Percentiles rank a stretch among this genome's conserved stretches.
Evolutionary conservation across 2,329 filamentous ascomycete genomes (phyloP).

Genomic region (Exophiala xenobiotica): DNA sequence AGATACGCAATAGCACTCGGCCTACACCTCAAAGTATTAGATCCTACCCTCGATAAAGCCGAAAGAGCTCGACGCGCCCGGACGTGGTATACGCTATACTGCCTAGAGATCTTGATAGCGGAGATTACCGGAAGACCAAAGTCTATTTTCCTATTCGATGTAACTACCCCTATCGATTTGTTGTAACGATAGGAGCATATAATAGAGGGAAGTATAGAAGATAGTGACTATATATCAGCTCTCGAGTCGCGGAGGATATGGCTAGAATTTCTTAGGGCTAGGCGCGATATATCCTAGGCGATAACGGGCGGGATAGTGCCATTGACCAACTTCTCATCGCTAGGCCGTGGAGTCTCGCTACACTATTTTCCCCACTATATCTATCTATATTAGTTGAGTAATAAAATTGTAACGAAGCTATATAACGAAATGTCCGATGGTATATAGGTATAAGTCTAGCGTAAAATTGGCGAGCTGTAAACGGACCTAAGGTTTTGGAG

Average conservation of each 20-base stretch:
- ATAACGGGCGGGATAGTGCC: slow-evolving; percentile 14
- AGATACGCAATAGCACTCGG: slow-evolving; percentile 32
- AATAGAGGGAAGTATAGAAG: no score
- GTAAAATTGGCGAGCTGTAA: slow-evolving; percentile 19
- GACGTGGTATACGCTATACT: slow-evolving; percentile 32
- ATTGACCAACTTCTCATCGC: slow-evolving; percentile 15
- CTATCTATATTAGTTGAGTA: slow-evolving; percentile 18
- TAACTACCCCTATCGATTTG: slow-evolving; percentile 22
- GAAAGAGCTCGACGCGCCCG: slow-evolving; percentile 22
- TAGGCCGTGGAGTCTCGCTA: slow-evolving; percentile 7
- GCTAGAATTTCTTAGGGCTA: slow-evolving; percentile 12
- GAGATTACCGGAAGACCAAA: slow-evolving; percentile 32
- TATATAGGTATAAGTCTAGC: slow-evolving; percentile 20
- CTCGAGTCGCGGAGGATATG: slow-evolving; percentile 12
- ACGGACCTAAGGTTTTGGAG: slow-evolving; percentile 17
- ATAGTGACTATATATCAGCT: background rate
- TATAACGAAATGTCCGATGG: slow-evolving; percentile 13
- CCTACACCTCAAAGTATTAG: slow-evolving; percentile 29
- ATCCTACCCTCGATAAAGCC: slow-evolving; percentile 12
- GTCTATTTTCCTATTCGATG: slow-evolving; percentile 26
- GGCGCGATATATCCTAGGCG: slow-evolving; percentile 4
- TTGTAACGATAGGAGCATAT: background rate
- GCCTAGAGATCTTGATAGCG: slow-evolving; percentile 30
- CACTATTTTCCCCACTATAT: slow-evolving; percentile 16
- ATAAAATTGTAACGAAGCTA: slow-evolving; percentile 17